Evolutionary conservation across 2,329 filamentous ascomycete genomes (phyloP), one percentile per base, ranked within the genome.

Genomic region (Diaporthe destruens): DNA sequence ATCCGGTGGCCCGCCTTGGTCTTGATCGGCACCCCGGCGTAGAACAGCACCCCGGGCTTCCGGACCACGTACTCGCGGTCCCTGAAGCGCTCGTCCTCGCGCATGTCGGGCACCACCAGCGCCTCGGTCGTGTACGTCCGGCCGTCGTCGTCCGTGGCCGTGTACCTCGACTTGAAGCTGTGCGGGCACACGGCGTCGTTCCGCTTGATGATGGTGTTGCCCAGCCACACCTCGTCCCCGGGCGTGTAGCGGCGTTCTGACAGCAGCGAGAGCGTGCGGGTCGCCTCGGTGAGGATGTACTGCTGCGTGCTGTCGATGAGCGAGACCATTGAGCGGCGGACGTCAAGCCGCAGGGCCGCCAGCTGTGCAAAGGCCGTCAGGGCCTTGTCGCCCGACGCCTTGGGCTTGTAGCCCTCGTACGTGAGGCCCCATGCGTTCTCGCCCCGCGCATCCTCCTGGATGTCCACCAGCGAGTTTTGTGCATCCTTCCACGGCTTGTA

Each of bases 331-430:
- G 82, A 83, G 49, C 87, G 83, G 73, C 85, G 84, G 36, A 83
- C 83, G 20, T 83, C 80, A 53, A 88, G 80, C 0, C 86, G 81
- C 70, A 88, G 81, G 12, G 86, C 81, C 39, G 83, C 84, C 32
- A 89, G 80, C 77, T 89, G 87, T 6, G 87, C 85, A 71, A 86
- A 85, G 5, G 84, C 83, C 0, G 84, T 85, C 23, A 87, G 79
- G 6, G 81, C 77, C 61, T 79, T 80, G 74, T 84, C 82, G 68
- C 79, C 77, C 9, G 80, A 82, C n/a, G 78, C 76, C 44, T 78
- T 76, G 7, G 81, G 79, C 47, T 54, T 76, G 74, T 76, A 85
- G 78, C 59, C 86, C 16, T 69, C 71, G 47, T 72, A 72, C 16
- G 71, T 72, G 42, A 72, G 63, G 1, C 54, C 34, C 71, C 71